A percentile compares a stretch with the other conserved stretches of the same genome.
phyloP scores from a whole-genome alignment of 331 rosid genomes.

The Malus hybrid region DNA sequence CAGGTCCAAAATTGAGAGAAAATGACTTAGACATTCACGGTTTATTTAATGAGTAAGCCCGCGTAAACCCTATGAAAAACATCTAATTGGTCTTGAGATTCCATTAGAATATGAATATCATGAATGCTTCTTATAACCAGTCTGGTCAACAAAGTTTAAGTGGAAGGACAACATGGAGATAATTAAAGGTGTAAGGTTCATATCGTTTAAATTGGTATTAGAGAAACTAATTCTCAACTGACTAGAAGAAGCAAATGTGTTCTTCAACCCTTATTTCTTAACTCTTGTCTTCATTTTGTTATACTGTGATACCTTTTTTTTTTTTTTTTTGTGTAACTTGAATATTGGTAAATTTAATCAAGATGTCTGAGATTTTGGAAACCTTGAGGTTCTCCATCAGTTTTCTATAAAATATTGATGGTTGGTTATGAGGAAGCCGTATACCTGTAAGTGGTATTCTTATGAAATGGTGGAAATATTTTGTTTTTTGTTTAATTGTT shows the following conservation, averaged over 20 bases:
- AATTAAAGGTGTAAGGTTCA: not conserved
- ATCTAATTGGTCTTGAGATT: not conserved
- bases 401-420: not conserved
- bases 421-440: not conserved
- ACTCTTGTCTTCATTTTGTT: not conserved
- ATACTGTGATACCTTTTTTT: not conserved
- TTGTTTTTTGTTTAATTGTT: not conserved
- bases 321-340: not conserved
- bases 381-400: not conserved
- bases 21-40: slow-evolving; percentile 80
- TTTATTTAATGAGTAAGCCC: slow-evolving; percentile 59
- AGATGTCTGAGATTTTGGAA: not conserved
- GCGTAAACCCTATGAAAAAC: not conserved
- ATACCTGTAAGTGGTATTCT: not conserved
- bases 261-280: not conserved
- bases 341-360: not conserved
- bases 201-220: not conserved
- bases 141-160: not conserved
- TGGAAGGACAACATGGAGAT: not conserved
- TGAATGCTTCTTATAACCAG: not conserved
- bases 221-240: not conserved
- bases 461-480: not conserved
- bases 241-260: not conserved
- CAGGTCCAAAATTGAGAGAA: slow-evolving; percentile 87
- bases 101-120: not conserved